These are phyloP conservation scores for Schwanniomyces sp. DNA, from an alignment of 805 yeast species.

Conservation along the genomic window DNA sequence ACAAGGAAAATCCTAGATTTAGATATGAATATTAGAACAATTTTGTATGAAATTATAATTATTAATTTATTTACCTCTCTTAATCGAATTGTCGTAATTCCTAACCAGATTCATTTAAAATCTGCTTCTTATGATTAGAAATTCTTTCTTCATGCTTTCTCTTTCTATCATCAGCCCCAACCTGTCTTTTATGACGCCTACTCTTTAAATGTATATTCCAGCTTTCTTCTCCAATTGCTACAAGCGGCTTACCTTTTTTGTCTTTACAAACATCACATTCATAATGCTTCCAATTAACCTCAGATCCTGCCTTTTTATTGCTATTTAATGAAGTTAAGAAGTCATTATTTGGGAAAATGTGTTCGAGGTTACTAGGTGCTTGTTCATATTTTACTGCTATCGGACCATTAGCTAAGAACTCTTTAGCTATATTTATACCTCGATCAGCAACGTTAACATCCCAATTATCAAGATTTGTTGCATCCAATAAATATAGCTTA, in stretches of 20 bases:
- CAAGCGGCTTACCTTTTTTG: conserved; percentile 50
- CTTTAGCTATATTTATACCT: conserved; percentile 51
- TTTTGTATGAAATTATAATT: no score
- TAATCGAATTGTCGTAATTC: no score
- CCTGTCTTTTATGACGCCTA: conserved; percentile 61
- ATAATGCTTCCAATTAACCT: conserved; percentile 62
- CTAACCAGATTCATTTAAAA: not conserved
- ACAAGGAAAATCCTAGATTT: conserved; percentile 52
- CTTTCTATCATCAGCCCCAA: conserved; percentile 48
- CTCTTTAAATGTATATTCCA: conserved; percentile 71
- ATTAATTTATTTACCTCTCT: no score
- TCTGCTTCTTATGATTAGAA: conserved; percentile 16
- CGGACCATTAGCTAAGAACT: conserved; percentile 31
- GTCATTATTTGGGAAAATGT: conserved; percentile 25
- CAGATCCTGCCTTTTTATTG: conserved; percentile 38
- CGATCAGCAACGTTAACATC: conserved; percentile 48
- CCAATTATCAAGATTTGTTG: conserved; percentile 73
- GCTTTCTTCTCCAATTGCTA: conserved; percentile 71
- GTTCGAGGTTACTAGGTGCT: conserved; percentile 24
- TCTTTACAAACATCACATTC: conserved; percentile 67
- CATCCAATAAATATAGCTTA: conserved; percentile 66
- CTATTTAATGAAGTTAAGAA: conserved; percentile 19
- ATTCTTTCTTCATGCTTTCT: conserved; percentile 52
- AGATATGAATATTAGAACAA: conserved; percentile 18
- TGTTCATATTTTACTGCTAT: conserved; percentile 20